Base-by-base conservation (phyloP, 495 filamentous ascomycete genomes). In the Penicillium steckii region DNA sequence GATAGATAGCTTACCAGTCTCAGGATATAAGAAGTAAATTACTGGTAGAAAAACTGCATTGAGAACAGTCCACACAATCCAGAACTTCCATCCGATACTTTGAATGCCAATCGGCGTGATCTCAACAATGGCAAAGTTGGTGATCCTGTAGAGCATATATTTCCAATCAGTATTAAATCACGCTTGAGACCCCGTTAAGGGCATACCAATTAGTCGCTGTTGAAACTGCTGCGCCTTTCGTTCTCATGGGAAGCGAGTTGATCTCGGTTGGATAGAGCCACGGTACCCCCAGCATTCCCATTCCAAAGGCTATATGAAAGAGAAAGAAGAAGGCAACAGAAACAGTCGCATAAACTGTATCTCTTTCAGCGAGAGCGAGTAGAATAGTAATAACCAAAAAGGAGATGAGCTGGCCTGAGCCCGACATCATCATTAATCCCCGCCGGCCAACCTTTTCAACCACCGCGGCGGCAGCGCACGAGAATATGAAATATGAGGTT, bases 351-450 rank as follows among this genome's bases (percentile, higher is more conserved):
- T 65, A 57, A 46, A 69, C 38, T 23, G 57, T 55, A 56, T 59
- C 51, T 29, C 68, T 62, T 50, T 77, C 72, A 10, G 57, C 61
- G 35, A 64, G 71, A 7, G 57, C 55, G 4, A 80, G 56, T 4
- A 75, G 50, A 21, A 75, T 56, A 3, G 76, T 77, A 22, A 80
- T 74, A 32, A 80, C 58, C 13, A 74, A 48, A 54, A 74, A 79
- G 53, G 75, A 79, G 52, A 76, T 51, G 27, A 61, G 50, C 52
- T 78, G 75, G 1, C 74, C 71, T 1, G 60, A 61, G 7, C 76
- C 71, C 1, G 69, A 74, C 24, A 71, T 60, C 53, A 67, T 64
- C 49, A 71, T 58, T 56, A 68, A 61, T 43, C 59, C 62, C 10
- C 71, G 41, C 2, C 68, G 57, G 18, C 69, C 71, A 55, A 60